Conservation (phyloP, 495 filamentous ascomycete genomes). For the Thermothielavioides terrestris region DNA sequence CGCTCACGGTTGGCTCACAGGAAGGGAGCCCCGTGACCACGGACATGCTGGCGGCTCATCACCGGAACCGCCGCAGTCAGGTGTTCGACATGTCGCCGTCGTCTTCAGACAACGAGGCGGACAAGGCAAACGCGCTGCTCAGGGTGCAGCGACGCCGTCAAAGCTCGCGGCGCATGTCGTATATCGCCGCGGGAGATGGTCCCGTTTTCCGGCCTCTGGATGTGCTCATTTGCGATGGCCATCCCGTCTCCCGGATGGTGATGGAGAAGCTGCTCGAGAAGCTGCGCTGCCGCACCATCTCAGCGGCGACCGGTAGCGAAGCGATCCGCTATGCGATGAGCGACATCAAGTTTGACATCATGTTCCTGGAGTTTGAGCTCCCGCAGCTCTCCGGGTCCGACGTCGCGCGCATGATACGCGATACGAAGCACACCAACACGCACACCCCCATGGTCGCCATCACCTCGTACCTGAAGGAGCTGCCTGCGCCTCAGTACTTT, state of each 20-base stretch:
- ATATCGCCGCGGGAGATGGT: conserved; percentile 62
- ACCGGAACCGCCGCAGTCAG: conserved; percentile 87
- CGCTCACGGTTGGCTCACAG: conserved; percentile 89
- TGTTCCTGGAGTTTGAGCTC: conserved; percentile 93
- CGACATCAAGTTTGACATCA: conserved; percentile 93
- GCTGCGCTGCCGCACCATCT: conserved; percentile 88
- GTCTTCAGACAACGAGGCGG: conserved; percentile 93
- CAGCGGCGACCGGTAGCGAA: conserved; percentile 77
- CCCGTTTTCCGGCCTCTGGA: conserved; percentile 86
- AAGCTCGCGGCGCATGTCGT: conserved; percentile 84
- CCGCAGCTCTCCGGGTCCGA: conserved; percentile 91
- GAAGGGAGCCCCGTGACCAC: conserved; percentile 66
- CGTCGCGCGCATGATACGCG: conserved; percentile 92
- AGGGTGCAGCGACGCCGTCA: conserved; percentile 87
- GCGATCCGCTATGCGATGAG: conserved; percentile 86
- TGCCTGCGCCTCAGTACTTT: conserved; percentile 89
- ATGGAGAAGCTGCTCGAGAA: conserved; percentile 97
- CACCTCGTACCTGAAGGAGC: conserved; percentile 94
- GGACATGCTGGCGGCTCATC: conserved; percentile 59
- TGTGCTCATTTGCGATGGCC: conserved; percentile 94
- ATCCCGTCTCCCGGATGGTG: conserved; percentile 91
- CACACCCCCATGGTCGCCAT: conserved; percentile 92
- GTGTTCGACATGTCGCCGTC: conserved; percentile 95
- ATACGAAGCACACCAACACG: conserved; percentile 89
- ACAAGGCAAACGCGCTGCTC: conserved; percentile 81